Conservation (phyloP, 2,329 filamentous ascomycete genomes). For the Hypoxylon sp. region DNA sequence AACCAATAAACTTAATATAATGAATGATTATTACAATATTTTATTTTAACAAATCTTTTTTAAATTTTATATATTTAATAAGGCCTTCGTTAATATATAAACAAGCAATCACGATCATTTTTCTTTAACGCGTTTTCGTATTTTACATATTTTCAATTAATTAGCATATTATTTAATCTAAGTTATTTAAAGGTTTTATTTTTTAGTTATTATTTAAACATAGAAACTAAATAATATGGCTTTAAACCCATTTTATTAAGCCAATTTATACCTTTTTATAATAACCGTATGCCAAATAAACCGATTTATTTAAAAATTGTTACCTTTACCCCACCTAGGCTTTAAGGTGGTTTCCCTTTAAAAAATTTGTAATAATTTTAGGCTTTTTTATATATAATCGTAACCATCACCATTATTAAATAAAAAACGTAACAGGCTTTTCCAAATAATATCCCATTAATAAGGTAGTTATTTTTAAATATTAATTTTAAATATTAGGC, state of each 20-base stretch:
- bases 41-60: background rate
- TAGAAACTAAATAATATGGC: background rate
- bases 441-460: background rate
- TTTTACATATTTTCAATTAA: background rate
- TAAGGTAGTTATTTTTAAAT: background rate
- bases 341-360: background rate
- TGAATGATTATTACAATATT: conserved; percentile 2
- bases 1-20: background rate
- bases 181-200: background rate
- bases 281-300: background rate
- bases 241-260: background rate
- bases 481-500: background rate
- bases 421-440: background rate
- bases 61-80: conserved; percentile 1
- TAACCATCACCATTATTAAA: background rate
- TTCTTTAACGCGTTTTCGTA: background rate
- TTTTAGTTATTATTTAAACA: background rate
- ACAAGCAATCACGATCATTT: background rate
- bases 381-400: background rate
- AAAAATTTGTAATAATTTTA: background rate
- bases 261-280: background rate
- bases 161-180: background rate
- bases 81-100: background rate
- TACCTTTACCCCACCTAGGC: no score
- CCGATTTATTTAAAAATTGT: no score